Evolutionary conservation across 208 protist genomes (phyloP), one percentile per base, ranked within the genome.

Genomic region (Leishmania amazonensis): DNA sequence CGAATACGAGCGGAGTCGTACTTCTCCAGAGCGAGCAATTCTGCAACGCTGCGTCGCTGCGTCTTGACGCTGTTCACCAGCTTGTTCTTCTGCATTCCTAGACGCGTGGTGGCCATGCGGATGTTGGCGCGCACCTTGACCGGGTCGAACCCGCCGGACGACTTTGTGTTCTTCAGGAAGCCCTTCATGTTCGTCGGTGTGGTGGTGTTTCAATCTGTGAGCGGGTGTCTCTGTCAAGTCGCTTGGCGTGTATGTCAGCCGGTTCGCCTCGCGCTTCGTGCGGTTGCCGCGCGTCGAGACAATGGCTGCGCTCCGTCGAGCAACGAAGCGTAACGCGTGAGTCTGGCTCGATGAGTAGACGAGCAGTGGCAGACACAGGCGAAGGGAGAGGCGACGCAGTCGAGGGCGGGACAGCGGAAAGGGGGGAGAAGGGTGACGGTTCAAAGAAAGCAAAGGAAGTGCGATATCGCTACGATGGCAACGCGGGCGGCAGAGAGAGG

Each of bases 81-180:
- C 86, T 98, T 98, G 85, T 95, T 96, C 78, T 95, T 92, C 78
- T 97, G 94, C 89, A 97, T 94, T n/a, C 83, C 80, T 8, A 98
- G 81, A 31, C 96, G 95, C 54, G 94, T 95, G 15, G 91, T 81
- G 42, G 91, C 93, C 96, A 98, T 98, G 28, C 90, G 91, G 58
- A 95, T 87, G 78, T 87, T 92, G 35, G 94, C 90, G 80, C 93
- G 94, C 67, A 95, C 85, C 85, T 96, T 96, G 51, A 79, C 73
- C 1, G 88, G 68, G 76, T 97, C 91, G 80, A 97, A 97, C 75
- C 87, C 83, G 15, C 71, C 82, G 19, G 68, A 81, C 24, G 75
- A 53, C 76, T 88, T 83, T 21, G 60, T 83, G 60, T 91, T 83
- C 47, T 90, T 85, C 47, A 91, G 83, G 40, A 92, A 93, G 13